Conservation (phyloP, 2,329 filamentous ascomycete species). For the Penicillium aurantiogriseum region DNA sequence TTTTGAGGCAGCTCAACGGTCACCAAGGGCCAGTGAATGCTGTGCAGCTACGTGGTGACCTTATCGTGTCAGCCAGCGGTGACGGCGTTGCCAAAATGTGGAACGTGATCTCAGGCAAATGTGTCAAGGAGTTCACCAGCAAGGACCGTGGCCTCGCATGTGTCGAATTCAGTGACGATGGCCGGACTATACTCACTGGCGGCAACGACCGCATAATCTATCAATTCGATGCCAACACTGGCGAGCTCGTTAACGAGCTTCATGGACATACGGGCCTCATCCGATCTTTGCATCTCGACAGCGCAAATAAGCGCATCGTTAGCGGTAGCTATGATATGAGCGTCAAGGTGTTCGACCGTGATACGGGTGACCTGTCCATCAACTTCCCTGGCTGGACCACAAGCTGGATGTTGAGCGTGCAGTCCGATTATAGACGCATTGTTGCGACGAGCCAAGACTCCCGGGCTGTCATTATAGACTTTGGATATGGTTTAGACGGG, state of each 20-base stretch:
- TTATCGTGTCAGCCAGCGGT: conserved; percentile 88
- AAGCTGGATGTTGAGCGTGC: conserved; percentile 94
- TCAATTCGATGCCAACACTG: conserved; percentile 91
- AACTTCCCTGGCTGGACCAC: conserved; percentile 93
- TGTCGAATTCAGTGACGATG: conserved; percentile 93
- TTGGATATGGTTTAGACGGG: conserved; percentile 62
- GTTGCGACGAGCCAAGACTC: conserved; percentile 94
- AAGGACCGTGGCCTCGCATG: conserved; percentile 93
- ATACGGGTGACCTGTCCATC: conserved; percentile 72
- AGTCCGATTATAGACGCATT: conserved; percentile 91
- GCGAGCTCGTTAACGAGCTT: conserved; percentile 76
- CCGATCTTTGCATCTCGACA: conserved; percentile 86
- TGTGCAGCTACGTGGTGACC: conserved; percentile 89
- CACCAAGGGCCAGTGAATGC: conserved; percentile 94
- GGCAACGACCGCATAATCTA: conserved; percentile 95
- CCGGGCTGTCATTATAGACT: conserved; percentile 90
- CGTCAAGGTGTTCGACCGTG: conserved; percentile 90
- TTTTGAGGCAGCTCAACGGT: conserved; percentile 76
- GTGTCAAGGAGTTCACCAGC: conserved; percentile 84
- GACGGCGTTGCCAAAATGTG: conserved; percentile 93
- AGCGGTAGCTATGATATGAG: conserved; percentile 94
- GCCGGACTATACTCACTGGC: conserved; percentile 86
- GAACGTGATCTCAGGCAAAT: conserved; percentile 86
- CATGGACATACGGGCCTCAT: conserved; percentile 82
- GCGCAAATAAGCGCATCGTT: conserved; percentile 77